phyloP scores from a whole-genome alignment of 768 basidiomycete genomes.

The Leccinellum rugosiceps region DNA sequence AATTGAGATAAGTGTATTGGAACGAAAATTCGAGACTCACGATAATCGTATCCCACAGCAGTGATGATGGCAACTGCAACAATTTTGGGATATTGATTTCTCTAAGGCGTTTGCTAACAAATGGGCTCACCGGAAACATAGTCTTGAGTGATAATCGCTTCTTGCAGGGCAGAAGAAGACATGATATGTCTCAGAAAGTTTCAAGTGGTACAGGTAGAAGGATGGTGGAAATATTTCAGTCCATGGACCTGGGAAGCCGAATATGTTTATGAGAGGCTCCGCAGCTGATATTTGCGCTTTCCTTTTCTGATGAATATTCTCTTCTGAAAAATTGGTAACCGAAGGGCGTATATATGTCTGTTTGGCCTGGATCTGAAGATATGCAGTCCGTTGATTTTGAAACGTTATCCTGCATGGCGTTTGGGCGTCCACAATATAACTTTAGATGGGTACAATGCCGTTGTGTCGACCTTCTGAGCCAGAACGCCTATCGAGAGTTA shows the following conservation, averaged over 20 bases:
- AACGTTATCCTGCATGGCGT: not conserved
- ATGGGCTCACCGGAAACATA: not conserved
- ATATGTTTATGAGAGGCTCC: not conserved
- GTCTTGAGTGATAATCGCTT: not conserved
- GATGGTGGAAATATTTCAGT: not conserved
- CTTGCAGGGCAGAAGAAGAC: not conserved
- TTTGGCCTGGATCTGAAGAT: not conserved
- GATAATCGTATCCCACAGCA: not conserved
- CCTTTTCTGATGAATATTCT: not conserved
- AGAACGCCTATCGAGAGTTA: no score
- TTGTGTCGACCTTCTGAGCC: no score
- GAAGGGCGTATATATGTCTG: not conserved
- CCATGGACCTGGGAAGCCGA: not conserved
- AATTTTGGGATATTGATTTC: not conserved
- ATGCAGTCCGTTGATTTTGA: not conserved
- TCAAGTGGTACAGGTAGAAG: not conserved
- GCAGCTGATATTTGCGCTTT: not conserved
- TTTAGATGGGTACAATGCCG: not conserved
- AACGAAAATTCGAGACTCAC: not conserved
- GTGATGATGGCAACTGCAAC: not conserved
- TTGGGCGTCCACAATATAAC: not conserved
- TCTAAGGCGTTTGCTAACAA: not conserved
- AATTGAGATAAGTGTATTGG: not conserved
- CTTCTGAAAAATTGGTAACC: not conserved
- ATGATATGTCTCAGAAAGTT: not conserved